Percentiles rank a stretch among this genome's conserved stretches.
These are phyloP conservation scores for Wickerhamiella spandovensis DNA, from an alignment of 805 yeast species.

Conservation along the genomic window DNA sequence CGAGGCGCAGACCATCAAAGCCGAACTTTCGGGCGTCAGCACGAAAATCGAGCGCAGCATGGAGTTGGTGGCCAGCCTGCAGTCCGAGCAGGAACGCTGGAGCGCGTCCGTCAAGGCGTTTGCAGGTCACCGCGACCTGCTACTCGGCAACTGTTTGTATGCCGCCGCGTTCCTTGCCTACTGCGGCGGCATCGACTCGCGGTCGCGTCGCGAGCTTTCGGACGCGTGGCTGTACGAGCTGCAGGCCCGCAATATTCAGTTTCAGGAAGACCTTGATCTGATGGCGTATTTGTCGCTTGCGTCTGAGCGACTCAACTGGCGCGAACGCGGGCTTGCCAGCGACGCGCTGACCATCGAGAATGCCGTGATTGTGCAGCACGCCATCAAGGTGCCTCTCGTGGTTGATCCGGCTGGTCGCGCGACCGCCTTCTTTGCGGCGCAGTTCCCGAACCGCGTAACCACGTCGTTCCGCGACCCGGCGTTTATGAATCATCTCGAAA, in stretches of 20 bases:
- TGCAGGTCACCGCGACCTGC: conserved; percentile 29
- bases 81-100: conserved; percentile 68
- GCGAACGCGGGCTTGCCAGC: conserved; percentile 35
- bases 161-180: conserved; percentile 50
- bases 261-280: conserved; percentile 19
- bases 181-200: conserved; percentile 45
- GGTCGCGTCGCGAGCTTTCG: conserved; percentile 28
- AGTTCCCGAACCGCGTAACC: conserved; percentile 28
- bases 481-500: conserved; percentile 56
- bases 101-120: conserved; percentile 40
- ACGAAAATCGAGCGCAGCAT: conserved; percentile 49
- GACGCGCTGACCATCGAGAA: conserved; percentile 57
- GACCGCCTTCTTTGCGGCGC: background rate
- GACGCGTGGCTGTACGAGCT: conserved; percentile 29
- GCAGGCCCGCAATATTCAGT: conserved; percentile 26
- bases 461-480: conserved; percentile 61
- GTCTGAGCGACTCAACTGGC: conserved; percentile 37
- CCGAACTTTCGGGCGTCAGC: conserved; percentile 53
- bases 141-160: conserved; percentile 55
- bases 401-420: conserved; percentile 58
- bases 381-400: conserved; percentile 37
- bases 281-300: background rate
- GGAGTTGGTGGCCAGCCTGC: conserved; percentile 46
- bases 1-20: conserved; percentile 61
- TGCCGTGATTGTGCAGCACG: conserved; percentile 35